Conservation (phyloP, 768 basidiomycete species). For the Boletellus emodensis region DNA sequence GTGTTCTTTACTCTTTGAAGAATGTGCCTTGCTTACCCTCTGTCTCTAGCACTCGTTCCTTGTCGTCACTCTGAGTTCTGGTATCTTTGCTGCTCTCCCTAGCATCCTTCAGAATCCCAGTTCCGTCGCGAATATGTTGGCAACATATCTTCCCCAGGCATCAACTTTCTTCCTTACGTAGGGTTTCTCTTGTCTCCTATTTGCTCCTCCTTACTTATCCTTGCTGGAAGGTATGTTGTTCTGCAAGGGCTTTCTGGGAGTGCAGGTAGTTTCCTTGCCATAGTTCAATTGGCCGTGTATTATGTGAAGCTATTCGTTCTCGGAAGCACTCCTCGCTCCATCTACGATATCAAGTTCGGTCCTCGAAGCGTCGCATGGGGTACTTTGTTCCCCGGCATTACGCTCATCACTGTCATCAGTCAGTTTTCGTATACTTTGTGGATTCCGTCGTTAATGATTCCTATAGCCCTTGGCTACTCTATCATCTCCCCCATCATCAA, state of each 20-base stretch:
- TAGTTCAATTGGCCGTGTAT: slow-evolving; percentile 73
- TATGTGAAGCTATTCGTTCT: slow-evolving; percentile 87
- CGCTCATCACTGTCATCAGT: slow-evolving; percentile 83
- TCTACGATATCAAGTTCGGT: slow-evolving; percentile 80
- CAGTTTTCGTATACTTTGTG: slow-evolving; percentile 23
- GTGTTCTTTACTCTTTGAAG: slow-evolving; percentile 28
- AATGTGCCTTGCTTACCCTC: background rate
- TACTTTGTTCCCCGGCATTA: slow-evolving; percentile 63
- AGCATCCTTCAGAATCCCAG: slow-evolving; percentile 63
- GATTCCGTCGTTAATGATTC: background rate
- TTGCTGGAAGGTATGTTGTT: slow-evolving; percentile 57
- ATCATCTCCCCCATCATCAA: slow-evolving; percentile 93
- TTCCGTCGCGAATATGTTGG: slow-evolving; percentile 66
- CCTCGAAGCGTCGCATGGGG: slow-evolving; percentile 72
- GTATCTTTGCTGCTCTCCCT: slow-evolving; percentile 70
- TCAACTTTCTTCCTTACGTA: slow-evolving; percentile 91
- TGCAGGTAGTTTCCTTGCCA: slow-evolving; percentile 76
- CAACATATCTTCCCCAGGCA: slow-evolving; percentile 72
- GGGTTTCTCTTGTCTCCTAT: slow-evolving; percentile 11
- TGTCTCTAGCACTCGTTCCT: slow-evolving; percentile 82
- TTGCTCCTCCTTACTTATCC: background rate
- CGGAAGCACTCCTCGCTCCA: slow-evolving; percentile 82
- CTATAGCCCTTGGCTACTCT: slow-evolving; percentile 68
- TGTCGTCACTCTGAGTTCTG: slow-evolving; percentile 80
- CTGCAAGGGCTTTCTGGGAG: slow-evolving; percentile 78